Evolutionary conservation across 495 filamentous ascomycete genomes (phyloP), one percentile per base, ranked within the genome.

Genomic region (Cercophora sp.): DNA sequence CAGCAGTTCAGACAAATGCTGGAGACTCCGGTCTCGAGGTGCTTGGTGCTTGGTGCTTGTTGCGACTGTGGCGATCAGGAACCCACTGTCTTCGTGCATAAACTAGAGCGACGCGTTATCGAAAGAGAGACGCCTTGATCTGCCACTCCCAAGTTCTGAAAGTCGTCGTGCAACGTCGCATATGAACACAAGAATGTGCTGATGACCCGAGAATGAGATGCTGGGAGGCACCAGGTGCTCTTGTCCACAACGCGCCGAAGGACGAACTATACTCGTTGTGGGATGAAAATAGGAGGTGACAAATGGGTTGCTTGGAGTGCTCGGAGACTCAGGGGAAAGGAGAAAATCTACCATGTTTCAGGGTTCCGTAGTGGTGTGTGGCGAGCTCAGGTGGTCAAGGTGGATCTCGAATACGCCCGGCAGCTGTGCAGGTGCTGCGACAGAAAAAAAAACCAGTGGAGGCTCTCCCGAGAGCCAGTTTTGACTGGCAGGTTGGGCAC

Each of bases 1-100:
- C n/a, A n/a, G n/a, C n/a, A 36, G 9, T 16, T 42, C 37, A 43
- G 34, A 43, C 27, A 13, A 39, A 19, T 13, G 51, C 29, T 53
- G 51, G 41, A 46, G 50, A 26, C 50, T 23, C 5, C 25, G 9
- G 22, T 39, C 46, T 40, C 45, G 29, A 32, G 25, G 41, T 53
- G 51, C 22, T 37, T 35, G 41, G 34, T 27, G 51, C 41, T 43
- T 52, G 49, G 42, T 44, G 49, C 26, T 26, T 22, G 13, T n/a
- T n/a, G n/a, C n/a, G n/a, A n/a, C n/a, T n/a, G 40, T 26, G 51
- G 51, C 41, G 51, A 53, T 53, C 51, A 46, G 31, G n/a, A 45
- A 46, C 20, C 51, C 40, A 53, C 40, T 23, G 31, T 20, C 40
- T 22, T 5, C 18, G 27, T 19, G 40, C 51, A 53, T 53, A 31